phyloP scores from a whole-genome alignment of 306 rosid species.

The Inga leiocalycina region DNA sequence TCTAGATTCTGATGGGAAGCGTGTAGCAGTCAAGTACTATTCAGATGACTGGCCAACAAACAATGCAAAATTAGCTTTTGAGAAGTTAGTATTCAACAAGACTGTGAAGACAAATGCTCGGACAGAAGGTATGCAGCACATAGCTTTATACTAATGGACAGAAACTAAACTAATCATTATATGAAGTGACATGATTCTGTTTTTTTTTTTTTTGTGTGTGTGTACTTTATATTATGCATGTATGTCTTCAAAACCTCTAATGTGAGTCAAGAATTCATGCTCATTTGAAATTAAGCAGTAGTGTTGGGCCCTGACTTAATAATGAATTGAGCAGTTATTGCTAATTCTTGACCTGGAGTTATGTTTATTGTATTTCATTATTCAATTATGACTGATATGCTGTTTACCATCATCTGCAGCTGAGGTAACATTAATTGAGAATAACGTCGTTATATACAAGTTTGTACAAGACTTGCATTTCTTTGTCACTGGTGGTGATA shows the following conservation, averaged over 20 bases:
- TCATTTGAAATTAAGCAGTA: not conserved
- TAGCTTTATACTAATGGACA: slow-evolving; percentile 9
- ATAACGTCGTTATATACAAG: slow-evolving; percentile 76
- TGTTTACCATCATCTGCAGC: slow-evolving; percentile 57
- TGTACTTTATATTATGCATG: slow-evolving; percentile 2
- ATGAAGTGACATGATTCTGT: slow-evolving; percentile 33
- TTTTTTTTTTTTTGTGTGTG: not conserved
- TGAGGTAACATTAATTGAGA: slow-evolving; percentile 84
- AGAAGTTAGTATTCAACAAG: slow-evolving; percentile 78
- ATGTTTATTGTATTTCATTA: slow-evolving; percentile 27
- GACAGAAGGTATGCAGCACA: slow-evolving; percentile 63
- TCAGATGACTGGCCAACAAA: slow-evolving; percentile 97
- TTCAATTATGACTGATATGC: slow-evolving; percentile 15
- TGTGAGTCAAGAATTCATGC: not conserved
- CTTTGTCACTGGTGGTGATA: slow-evolving; percentile 93
- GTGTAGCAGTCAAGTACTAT: slow-evolving; percentile 93
- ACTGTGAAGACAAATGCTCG: slow-evolving; percentile 91
- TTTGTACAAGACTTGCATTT: slow-evolving; percentile 95
- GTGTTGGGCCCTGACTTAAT: slow-evolving; percentile 22
- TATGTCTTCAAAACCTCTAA: slow-evolving; percentile 20
- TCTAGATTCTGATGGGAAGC: slow-evolving; percentile 94
- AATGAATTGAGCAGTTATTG: not conserved
- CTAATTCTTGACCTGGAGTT: not conserved
- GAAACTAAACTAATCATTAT: not conserved
- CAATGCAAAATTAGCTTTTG: slow-evolving; percentile 78